Percentiles rank a stretch among this genome's conserved stretches.
These are phyloP conservation scores for Conidiobolus incongruus DNA, from an alignment of 371 early-diverging fungal species.

Conservation along the genomic window DNA sequence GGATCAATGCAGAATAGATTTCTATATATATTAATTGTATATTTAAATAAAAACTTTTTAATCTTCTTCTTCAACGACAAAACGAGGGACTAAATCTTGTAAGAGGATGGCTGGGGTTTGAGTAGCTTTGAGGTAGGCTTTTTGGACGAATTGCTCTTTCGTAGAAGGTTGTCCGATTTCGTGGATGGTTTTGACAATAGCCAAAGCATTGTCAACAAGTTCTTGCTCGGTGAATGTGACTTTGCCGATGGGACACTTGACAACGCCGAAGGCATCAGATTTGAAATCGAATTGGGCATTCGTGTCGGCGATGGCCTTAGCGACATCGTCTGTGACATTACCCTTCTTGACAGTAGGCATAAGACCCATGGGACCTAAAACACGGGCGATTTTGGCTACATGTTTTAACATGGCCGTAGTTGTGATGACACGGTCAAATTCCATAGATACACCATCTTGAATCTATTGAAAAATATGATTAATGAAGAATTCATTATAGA, in stretches of 20 bases:
- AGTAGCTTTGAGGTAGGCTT: constrained; percentile 28
- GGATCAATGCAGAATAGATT: no score
- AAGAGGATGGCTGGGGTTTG: constrained; percentile 31
- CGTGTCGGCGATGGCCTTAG: constrained; percentile 25
- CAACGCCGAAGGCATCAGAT: constrained; percentile 40
- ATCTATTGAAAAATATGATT: constrained; percentile 7
- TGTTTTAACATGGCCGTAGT: constrained; percentile 75
- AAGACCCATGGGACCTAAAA: constrained; percentile 81
- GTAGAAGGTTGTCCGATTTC: constrained; percentile 2
- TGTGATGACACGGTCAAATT: constrained; percentile 66
- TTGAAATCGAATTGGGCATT: constrained; percentile 48
- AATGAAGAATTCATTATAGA: no score
- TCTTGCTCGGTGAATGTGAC: constrained; percentile 24
- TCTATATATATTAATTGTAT: no score
- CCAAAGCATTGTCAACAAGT: constrained; percentile 6
- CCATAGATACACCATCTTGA: constrained; percentile 25
- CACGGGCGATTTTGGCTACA: constrained; percentile 74
- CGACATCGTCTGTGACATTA: constrained; percentile 59
- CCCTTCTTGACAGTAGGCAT: constrained; percentile 90
- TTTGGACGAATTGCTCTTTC: constrained; percentile 18
- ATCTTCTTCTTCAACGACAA: no score
- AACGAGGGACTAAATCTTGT: background rate
- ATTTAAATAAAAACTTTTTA: no score
- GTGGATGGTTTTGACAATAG: background rate
- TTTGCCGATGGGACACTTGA: constrained; percentile 7